Evolutionary conservation across 1,284 basidiomycete genomes (phyloP).

Genomic region (Sanghuangporus baumii): DNA sequence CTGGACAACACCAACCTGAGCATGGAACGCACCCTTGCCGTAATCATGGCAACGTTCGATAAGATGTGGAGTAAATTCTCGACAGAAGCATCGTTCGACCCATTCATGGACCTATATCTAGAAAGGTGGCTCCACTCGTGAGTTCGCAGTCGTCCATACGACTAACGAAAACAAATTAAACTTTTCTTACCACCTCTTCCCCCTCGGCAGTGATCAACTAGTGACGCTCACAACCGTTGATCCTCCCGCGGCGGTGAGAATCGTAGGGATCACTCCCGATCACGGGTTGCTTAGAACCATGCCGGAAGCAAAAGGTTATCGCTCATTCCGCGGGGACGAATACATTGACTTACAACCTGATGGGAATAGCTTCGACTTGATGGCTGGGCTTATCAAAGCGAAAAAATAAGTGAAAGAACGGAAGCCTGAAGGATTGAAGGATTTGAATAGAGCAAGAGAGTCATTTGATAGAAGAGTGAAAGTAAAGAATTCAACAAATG

Average conservation of each 20-base stretch:
- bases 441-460: background rate
- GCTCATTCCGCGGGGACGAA: constrained; percentile 12
- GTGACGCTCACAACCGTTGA: constrained; percentile 76
- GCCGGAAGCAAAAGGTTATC: constrained; percentile 30
- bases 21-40: constrained; percentile 74
- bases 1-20: constrained; percentile 39
- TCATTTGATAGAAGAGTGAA: too few relatives aligned
- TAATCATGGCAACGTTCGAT: constrained; percentile 77
- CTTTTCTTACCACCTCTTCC: background rate
- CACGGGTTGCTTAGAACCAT: constrained; percentile 84
- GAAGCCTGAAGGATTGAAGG: background rate
- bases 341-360: constrained; percentile 80
- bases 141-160: constrained; percentile 30
- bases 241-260: constrained; percentile 69
- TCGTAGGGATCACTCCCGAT: constrained; percentile 84
- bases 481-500: background rate
- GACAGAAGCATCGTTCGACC: constrained; percentile 62
- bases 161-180: background rate
- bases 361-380: constrained; percentile 95
- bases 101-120: constrained; percentile 78
- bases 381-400: constrained; percentile 81
- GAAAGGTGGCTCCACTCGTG: constrained; percentile 87
- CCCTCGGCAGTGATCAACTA: constrained; percentile 63
- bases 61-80: constrained; percentile 71
- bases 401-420: constrained; percentile 32